Percentiles rank a stretch among this genome's conserved stretches.
phyloP scores from a whole-genome alignment of 306 rosid genomes.

The Morella rubra region DNA sequence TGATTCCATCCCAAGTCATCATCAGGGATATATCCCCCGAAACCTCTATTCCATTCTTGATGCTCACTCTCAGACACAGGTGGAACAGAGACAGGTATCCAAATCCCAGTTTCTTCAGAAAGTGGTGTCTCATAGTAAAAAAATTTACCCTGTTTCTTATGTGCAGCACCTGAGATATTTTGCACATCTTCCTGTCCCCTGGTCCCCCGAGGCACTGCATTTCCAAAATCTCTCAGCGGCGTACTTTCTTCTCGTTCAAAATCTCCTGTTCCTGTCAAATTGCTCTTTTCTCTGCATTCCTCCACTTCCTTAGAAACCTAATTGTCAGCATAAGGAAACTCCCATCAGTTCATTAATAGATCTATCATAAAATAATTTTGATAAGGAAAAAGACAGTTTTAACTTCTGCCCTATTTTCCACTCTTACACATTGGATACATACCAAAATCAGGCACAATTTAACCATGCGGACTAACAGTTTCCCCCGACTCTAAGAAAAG shows the following conservation, averaged over 20 bases:
- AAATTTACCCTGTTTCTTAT: conserved; percentile 5
- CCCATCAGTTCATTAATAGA: not conserved
- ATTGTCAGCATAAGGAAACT: conserved; percentile 1
- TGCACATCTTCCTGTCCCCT: not conserved
- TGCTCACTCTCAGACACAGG: conserved; percentile 5
- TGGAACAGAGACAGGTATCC: conserved; percentile 26
- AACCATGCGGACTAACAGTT: not conserved
- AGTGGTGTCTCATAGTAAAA: conserved; percentile 22
- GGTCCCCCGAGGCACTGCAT: not conserved
- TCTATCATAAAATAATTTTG: not conserved
- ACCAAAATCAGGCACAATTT: not conserved
- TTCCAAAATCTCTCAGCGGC: not conserved
- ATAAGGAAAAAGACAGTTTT: not conserved
- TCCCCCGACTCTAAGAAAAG: not conserved
- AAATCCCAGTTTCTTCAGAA: conserved; percentile 26
- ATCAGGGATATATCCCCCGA: conserved; percentile 17
- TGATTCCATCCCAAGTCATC: conserved; percentile 20
- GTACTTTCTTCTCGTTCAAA: not conserved
- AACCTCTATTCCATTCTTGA: conserved; percentile 9
- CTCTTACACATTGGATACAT: not conserved
- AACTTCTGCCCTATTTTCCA: not conserved
- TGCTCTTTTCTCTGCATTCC: not conserved
- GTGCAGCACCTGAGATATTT: not conserved
- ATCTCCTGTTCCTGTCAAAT: not conserved
- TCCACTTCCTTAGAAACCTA: conserved; percentile 11